Evolutionary conservation across 202 grass and related monocot species (phyloP).

Genomic region (Hordeum pubiflorum): DNA sequence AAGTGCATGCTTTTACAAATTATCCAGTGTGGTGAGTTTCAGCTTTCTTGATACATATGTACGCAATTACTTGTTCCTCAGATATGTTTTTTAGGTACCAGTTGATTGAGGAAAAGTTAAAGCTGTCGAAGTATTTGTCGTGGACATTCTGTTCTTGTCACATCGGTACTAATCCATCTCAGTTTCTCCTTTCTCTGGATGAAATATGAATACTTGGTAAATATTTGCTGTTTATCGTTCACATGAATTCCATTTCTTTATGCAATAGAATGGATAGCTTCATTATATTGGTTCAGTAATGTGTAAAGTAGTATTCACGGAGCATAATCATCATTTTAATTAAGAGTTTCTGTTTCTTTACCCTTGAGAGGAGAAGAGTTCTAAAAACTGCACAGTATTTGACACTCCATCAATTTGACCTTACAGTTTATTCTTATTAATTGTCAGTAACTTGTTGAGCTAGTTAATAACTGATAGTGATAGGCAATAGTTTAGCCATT

Average conservation of each 20-base stretch:
- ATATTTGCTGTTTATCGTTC: not conserved
- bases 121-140: conserved; percentile 85
- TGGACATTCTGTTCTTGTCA: conserved; percentile 96
- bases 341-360: not conserved
- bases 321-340: not conserved
- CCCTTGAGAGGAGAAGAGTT: not conserved
- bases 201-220: not conserved
- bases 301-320: not conserved
- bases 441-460: not conserved
- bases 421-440: not conserved
- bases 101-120: conserved; percentile 87
- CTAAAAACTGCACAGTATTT: not conserved
- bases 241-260: not conserved
- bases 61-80: conserved; percentile 19
- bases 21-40: conserved; percentile 87
- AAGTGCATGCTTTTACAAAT: conserved; percentile 96
- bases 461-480: not conserved
- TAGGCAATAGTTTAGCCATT: not conserved
- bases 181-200: conserved; percentile 2
- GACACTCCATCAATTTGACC: not conserved
- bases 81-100: conserved; percentile 63
- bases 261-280: not conserved
- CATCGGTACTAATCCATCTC: conserved; percentile 45
- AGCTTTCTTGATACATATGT: conserved; percentile 18
- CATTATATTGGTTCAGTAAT: not conserved